Percentiles rank a stretch among this genome's conserved stretches.
phyloP scores from a whole-genome alignment of 2,329 filamentous ascomycete species.

The Neonectria magnoliae region DNA sequence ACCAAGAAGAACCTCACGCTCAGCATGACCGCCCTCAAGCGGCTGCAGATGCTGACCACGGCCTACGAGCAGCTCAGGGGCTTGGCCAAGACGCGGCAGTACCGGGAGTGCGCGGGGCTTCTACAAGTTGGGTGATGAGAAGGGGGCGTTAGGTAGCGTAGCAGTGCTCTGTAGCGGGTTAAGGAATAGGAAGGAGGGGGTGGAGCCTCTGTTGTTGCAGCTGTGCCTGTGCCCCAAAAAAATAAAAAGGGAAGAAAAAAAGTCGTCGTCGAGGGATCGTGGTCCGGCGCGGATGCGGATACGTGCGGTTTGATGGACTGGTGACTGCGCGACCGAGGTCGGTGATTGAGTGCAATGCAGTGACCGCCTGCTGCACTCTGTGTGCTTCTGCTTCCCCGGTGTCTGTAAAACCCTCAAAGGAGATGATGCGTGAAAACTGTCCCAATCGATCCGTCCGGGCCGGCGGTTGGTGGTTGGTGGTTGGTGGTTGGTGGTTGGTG shows the following conservation, averaged over 20 bases:
- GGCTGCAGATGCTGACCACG: slow-evolving; percentile 97
- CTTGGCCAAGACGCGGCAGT: slow-evolving; percentile 86
- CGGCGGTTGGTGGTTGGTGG: background rate
- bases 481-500: background rate
- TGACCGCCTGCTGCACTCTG: slow-evolving; percentile 9
- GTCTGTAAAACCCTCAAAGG: background rate
- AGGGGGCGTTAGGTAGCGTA: slow-evolving; percentile 16
- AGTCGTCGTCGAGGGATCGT: slow-evolving; percentile 6
- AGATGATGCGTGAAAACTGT: background rate
- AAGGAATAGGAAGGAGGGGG: slow-evolving; percentile 21
- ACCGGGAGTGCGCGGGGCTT: slow-evolving; percentile 92
- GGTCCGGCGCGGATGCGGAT: background rate
- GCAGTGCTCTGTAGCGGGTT: slow-evolving; percentile 11
- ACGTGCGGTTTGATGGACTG: slow-evolving; percentile 17
- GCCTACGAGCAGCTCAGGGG: slow-evolving; percentile 96
- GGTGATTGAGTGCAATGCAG: slow-evolving; percentile 7
- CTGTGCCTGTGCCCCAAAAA: background rate
- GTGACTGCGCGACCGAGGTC: background rate
- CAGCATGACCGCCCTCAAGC: slow-evolving; percentile 97
- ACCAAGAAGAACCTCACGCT: slow-evolving; percentile 72
- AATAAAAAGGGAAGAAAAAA: slow-evolving; percentile 2
- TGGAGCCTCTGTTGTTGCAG: slow-evolving; percentile 13
- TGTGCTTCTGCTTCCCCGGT: slow-evolving; percentile 1
- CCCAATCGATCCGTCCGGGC: background rate
- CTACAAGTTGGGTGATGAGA: slow-evolving; percentile 65